Evolutionary conservation across 495 filamentous ascomycete species (phyloP).

Genomic region (Aspergillus leporis): DNA sequence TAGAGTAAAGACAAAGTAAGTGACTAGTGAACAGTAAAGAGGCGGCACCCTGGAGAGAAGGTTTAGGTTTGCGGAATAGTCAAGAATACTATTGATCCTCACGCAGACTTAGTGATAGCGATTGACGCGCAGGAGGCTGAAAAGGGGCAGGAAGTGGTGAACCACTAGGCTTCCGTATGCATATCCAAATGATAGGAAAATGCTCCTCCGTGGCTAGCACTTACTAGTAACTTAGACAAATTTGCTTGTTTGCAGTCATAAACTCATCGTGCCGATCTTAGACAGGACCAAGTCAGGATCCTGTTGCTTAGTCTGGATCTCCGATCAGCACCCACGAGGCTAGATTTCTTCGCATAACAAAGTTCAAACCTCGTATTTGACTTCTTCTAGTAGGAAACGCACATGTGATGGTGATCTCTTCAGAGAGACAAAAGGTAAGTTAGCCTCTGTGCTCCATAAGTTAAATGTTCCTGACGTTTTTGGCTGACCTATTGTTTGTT

Average conservation of each 20-base stretch:
- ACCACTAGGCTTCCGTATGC: neutral
- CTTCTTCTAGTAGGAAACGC: neutral
- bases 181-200: conserved; percentile 1
- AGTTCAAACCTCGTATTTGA: neutral
- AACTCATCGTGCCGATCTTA: neutral
- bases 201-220: too few species aligned
- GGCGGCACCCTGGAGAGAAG: neutral
- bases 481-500: neutral
- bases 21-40: neutral
- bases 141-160: neutral
- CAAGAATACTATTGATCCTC: conserved; percentile 1
- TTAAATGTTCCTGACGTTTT: conserved; percentile 1
- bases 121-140: neutral
- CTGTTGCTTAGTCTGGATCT: neutral
- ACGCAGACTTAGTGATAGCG: neutral
- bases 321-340: neutral
- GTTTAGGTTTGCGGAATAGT: neutral
- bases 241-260: neutral
- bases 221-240: too few species aligned
- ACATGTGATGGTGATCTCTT: neutral
- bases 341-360: neutral
- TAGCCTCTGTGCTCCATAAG: neutral
- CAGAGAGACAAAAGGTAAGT: neutral
- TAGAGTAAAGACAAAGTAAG: neutral
- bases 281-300: neutral